Evolutionary conservation across 164 flowering plant species (phyloP).

Genomic region (Cinnamomum micranthum): DNA sequence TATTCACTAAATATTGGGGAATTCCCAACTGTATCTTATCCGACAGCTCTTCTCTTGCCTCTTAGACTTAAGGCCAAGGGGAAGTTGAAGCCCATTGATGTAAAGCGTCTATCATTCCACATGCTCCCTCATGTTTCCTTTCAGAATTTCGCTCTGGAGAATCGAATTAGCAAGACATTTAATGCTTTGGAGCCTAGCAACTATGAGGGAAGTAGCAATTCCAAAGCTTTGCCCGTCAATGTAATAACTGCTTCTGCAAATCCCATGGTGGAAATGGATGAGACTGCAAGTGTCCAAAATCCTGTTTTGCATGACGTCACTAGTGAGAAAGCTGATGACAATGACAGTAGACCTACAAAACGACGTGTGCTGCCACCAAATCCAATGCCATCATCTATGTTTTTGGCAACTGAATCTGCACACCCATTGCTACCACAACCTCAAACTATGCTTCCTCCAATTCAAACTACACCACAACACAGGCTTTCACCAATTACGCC

Average conservation of each 20-base stretch:
- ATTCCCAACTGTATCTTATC: constrained; percentile 22
- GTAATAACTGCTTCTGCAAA: not conserved
- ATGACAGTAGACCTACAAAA: constrained; percentile 1
- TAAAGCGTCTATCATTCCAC: constrained; percentile 55
- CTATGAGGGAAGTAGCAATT: constrained; percentile 15
- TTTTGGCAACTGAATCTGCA: not conserved
- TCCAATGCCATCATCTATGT: constrained; percentile 4
- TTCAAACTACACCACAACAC: constrained; percentile 25
- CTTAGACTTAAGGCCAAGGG: constrained; percentile 55
- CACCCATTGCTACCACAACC: constrained; percentile 25
- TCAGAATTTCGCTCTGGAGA: constrained; percentile 7
- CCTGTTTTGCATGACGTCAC: constrained; percentile 5
- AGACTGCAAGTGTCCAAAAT: constrained; percentile 2
- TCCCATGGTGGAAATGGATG: not conserved
- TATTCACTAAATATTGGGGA: constrained; percentile 13
- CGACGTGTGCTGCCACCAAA: not conserved
- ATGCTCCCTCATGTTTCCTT: constrained; percentile 32
- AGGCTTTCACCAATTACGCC: constrained; percentile 4
- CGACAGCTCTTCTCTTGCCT: constrained; percentile 44
- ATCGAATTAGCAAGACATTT: constrained; percentile 5
- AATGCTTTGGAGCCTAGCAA: constrained; percentile 1
- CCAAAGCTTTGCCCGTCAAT: not conserved
- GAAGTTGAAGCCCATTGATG: constrained; percentile 60
- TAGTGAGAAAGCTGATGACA: not conserved
- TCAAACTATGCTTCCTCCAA: constrained; percentile 17